phyloP scores from a whole-genome alignment of 371 early-diverging fungal species.

The Globomyces sp. region DNA sequence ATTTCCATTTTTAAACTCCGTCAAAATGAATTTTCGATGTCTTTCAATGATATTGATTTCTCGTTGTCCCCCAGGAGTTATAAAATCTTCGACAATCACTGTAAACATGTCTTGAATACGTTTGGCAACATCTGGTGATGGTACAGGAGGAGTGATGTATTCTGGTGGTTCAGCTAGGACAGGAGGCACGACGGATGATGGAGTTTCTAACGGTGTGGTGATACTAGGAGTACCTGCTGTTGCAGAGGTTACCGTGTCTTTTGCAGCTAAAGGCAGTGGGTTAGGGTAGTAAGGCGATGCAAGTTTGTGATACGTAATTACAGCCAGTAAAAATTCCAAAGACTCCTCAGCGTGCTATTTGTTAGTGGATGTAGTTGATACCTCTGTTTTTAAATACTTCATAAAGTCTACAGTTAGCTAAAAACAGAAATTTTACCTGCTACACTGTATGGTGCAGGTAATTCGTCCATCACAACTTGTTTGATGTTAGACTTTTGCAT shows the following conservation, averaged over 20 bases:
- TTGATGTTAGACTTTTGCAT: conserved; percentile 6
- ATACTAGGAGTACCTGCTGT: background rate
- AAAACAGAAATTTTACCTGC: background rate
- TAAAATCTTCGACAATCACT: background rate
- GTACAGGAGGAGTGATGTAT: no score
- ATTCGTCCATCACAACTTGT: conserved; percentile 8
- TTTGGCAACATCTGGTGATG: no score
- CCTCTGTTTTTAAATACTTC: conserved; percentile 7
- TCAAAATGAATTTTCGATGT: background rate
- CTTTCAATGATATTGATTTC: conserved; percentile 5
- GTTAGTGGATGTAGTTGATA: background rate
- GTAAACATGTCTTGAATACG: no score
- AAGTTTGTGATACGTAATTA: conserved; percentile 7
- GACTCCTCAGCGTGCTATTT: conserved; percentile 6
- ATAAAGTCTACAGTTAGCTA: conserved; percentile 11
- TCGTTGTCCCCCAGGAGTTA: background rate
- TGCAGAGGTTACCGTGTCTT: no score
- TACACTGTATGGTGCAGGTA: conserved; percentile 10
- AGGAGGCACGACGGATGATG: no score
- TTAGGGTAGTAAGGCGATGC: conserved; percentile 3
- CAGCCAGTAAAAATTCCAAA: conserved; percentile 9
- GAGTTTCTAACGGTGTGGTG: background rate
- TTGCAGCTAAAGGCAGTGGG: background rate
- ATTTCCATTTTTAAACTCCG: background rate
- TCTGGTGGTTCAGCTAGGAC: no score